phyloP scores from a whole-genome alignment of 2,329 filamentous ascomycete genomes.

The Leptographium lundbergii region DNA sequence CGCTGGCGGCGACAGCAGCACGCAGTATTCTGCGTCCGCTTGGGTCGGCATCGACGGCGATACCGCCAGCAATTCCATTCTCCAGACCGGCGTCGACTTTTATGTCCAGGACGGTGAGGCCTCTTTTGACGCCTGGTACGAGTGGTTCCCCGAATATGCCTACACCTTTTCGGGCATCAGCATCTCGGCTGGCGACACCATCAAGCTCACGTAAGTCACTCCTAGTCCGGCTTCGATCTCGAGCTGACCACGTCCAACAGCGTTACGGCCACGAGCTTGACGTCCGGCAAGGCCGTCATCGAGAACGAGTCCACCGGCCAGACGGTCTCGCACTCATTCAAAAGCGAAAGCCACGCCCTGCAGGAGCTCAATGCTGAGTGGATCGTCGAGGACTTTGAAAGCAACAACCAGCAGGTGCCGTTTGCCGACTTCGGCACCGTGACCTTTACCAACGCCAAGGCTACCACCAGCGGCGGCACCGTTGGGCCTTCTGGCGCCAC shows the following conservation, averaged over 20 bases:
- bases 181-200: conserved; percentile 16
- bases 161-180: conserved; percentile 15
- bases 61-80: conserved; percentile 13
- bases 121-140: conserved; percentile 15
- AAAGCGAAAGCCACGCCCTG: conserved; percentile 6
- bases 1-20: conserved; percentile 7
- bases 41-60: conserved; percentile 20
- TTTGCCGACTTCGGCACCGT: conserved; percentile 14
- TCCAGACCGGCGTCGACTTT: conserved; percentile 18
- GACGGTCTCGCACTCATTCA: conserved; percentile 35
- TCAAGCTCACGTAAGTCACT: conserved; percentile 13
- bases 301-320: conserved; percentile 25
- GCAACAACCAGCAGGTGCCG: conserved; percentile 11
- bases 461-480: conserved; percentile 16
- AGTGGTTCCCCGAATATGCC: conserved; percentile 17
- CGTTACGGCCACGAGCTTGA: conserved; percentile 5
- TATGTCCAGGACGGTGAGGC: conserved; percentile 1
- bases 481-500: conserved; percentile 27
- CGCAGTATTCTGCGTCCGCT: conserved; percentile 16
- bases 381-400: conserved; percentile 17
- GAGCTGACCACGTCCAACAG: neutral
- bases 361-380: conserved; percentile 17
- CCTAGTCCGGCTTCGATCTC: neutral
- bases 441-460: conserved; percentile 19
- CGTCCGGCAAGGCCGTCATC: conserved; percentile 11